A percentile compares a stretch with the other conserved stretches of the same genome.
Evolutionary conservation across 805 yeast species (phyloP).

Genomic region (Saccharomycopsis fodiens): DNA sequence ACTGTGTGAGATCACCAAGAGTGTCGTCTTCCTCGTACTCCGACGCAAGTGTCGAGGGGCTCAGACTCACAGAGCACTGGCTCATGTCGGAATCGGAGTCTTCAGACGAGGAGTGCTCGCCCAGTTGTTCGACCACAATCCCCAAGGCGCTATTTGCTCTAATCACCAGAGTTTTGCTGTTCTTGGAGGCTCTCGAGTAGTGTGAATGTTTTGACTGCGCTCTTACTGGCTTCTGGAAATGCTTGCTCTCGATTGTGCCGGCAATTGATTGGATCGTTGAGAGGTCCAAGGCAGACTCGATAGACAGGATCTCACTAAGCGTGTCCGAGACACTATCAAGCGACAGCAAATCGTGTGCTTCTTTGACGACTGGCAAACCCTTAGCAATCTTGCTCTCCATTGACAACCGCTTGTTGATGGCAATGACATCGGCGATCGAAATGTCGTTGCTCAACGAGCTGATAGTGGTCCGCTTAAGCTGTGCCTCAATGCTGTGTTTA

Average conservation of each 20-base stretch:
- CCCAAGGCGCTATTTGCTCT: conserved; percentile 17
- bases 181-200: neutral
- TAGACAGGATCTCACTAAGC: conserved; percentile 11
- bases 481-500: conserved; percentile 20
- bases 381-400: neutral
- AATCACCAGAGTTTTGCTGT: conserved; percentile 6
- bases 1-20: neutral
- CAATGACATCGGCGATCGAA: neutral
- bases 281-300: conserved; percentile 11
- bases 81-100: conserved; percentile 11
- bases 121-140: conserved; percentile 7
- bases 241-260: conserved; percentile 17
- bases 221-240: conserved; percentile 9
- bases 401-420: neutral
- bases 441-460: conserved; percentile 3
- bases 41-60: conserved; percentile 14
- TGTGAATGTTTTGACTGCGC: neutral
- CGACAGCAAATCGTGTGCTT: neutral
- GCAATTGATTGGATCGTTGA: conserved; percentile 15
- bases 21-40: conserved; percentile 11
- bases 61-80: neutral
- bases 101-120: neutral
- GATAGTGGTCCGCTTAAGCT: conserved; percentile 14
- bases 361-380: neutral
- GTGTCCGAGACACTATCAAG: neutral